Percentiles rank a stretch among this genome's conserved stretches.
Evolutionary conservation across 495 filamentous ascomycete species (phyloP).

Genomic region (Neurospora discreta): DNA sequence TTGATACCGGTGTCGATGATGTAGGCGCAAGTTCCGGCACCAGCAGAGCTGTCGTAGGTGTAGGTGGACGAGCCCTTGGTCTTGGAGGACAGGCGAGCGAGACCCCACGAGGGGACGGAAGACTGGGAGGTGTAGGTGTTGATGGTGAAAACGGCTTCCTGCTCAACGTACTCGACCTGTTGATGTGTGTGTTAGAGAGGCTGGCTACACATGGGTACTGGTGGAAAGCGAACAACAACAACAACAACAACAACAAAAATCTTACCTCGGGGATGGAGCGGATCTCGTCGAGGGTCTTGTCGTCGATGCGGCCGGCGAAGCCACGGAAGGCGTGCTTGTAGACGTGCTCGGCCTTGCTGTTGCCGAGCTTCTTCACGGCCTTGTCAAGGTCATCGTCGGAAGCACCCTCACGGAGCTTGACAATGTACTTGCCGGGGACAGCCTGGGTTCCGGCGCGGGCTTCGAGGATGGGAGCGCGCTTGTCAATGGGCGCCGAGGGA

Average conservation of each 20-base stretch:
- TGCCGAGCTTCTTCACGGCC: constrained; percentile 19
- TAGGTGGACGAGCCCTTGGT: constrained; percentile 41
- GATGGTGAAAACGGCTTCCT: constrained; percentile 37
- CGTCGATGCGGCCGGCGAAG: constrained; percentile 29
- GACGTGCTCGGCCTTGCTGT: constrained; percentile 28
- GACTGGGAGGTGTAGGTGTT: constrained; percentile 38
- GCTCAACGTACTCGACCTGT: constrained; percentile 44
- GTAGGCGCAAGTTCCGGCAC: constrained; percentile 46
- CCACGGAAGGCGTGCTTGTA: constrained; percentile 34
- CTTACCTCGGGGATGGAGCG: constrained; percentile 31
- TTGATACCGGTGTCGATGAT: constrained; percentile 52
- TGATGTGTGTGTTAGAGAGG: constrained; percentile 1
- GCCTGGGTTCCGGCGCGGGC: constrained; percentile 13
- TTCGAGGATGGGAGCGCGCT: constrained; percentile 6
- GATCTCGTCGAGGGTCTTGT: constrained; percentile 28
- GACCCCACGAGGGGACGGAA: constrained; percentile 45
- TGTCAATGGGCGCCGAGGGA: constrained; percentile 9
- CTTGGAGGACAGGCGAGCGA: constrained; percentile 46
- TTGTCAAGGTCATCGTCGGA: constrained; percentile 20
- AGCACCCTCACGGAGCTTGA: constrained; percentile 40
- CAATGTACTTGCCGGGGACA: constrained; percentile 43
- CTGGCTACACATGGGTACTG: too few species aligned
- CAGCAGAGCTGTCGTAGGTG: constrained; percentile 48
- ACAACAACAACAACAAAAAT: too few species aligned
- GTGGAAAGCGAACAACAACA: too few species aligned